phyloP scores from a whole-genome alignment of 78 protist species.

The Isochrysis galbana region DNA sequence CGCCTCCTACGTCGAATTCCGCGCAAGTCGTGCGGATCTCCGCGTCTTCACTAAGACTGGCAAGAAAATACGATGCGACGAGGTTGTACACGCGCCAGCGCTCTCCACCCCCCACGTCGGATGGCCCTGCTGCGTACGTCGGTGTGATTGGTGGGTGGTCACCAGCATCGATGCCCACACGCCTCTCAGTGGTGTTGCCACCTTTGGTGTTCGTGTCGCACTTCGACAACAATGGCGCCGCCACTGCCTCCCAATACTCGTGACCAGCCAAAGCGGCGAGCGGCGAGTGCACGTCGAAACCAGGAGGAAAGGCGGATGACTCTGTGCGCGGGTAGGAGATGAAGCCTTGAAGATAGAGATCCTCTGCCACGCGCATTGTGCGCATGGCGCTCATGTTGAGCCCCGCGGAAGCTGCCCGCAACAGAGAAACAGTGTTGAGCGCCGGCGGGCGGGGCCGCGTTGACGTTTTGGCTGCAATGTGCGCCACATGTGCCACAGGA shows the following conservation, averaged over 20 bases:
- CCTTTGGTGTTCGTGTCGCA: too few relatives aligned
- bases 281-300: not conserved
- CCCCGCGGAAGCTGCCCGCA: constrained; percentile 23
- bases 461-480: too few relatives aligned
- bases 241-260: constrained; percentile 35
- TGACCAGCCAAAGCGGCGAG: not conserved
- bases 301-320: constrained; percentile 37
- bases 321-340: constrained; percentile 77
- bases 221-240: too few relatives aligned
- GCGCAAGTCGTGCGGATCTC: not conserved
- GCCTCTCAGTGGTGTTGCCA: too few relatives aligned
- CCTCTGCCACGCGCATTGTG: constrained; percentile 61
- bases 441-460: constrained; percentile 23
- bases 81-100: constrained; percentile 60
- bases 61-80: constrained; percentile 54
- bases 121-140: not conserved
- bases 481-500: too few relatives aligned
- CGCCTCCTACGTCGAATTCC: not conserved
- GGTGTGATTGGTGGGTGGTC: constrained; percentile 85
- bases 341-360: constrained; percentile 58
- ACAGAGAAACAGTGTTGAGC: constrained; percentile 53
- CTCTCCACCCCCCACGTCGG: not conserved
- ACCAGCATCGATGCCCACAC: constrained; percentile 59
- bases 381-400: constrained; percentile 45
- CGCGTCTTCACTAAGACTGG: constrained; percentile 48